phyloP scores from a whole-genome alignment of 257 asterid species.

The Anisodus acutangulus region DNA sequence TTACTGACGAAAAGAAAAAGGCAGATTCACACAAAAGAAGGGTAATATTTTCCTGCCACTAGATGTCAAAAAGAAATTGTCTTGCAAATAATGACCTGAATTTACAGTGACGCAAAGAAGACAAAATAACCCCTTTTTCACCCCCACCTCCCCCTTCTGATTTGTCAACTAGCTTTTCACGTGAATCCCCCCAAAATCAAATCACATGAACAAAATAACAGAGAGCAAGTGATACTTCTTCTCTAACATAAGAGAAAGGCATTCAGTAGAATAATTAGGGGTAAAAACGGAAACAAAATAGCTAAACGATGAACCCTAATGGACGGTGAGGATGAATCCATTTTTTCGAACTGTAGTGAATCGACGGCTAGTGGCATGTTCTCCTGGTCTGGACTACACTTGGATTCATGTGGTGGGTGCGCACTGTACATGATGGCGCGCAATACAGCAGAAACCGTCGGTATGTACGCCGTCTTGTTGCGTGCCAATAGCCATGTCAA shows the following conservation, averaged over 20 bases:
- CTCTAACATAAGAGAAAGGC: not conserved
- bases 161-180: constrained; percentile 62
- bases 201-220: constrained; percentile 38
- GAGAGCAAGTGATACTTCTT: not conserved
- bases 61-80: constrained; percentile 31
- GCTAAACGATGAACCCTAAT: not conserved
- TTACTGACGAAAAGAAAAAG: not conserved
- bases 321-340: constrained; percentile 46
- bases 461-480: constrained; percentile 96
- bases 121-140: constrained; percentile 54
- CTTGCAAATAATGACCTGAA: constrained; percentile 25
- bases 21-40: not conserved
- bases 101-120: constrained; percentile 62
- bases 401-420: constrained; percentile 77
- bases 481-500: constrained; percentile 97
- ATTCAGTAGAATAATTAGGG: constrained; percentile 43
- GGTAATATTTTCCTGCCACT: constrained; percentile 38
- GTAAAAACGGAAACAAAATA: constrained; percentile 47
- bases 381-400: constrained; percentile 98
- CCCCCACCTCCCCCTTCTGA: not conserved
- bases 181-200: constrained; percentile 52
- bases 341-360: constrained; percentile 75
- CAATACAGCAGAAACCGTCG: constrained; percentile 96
- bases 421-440: constrained; percentile 97
- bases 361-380: constrained; percentile 99